These are phyloP conservation scores for Synchytrium microbalum DNA, from an alignment of 371 early-diverging fungal genomes.

Conservation along the genomic window DNA sequence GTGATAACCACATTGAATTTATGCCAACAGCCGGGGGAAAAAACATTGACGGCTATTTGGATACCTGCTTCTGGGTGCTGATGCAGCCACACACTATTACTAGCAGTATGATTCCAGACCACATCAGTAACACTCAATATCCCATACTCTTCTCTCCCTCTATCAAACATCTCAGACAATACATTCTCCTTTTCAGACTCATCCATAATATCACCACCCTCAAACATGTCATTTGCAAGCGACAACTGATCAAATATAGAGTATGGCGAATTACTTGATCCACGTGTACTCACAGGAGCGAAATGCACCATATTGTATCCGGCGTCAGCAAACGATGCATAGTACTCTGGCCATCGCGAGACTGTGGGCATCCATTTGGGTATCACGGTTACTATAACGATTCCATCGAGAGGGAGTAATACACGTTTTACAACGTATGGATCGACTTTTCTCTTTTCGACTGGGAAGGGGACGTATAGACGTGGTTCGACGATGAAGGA, in stretches of 20 bases:
- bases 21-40: background rate
- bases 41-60: background rate
- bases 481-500: slow-evolving; percentile 86
- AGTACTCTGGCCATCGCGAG: slow-evolving; percentile 63
- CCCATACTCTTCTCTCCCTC: slow-evolving; percentile 53
- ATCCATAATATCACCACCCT: slow-evolving; percentile 12
- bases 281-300: slow-evolving; percentile 85
- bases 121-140: slow-evolving; percentile 83
- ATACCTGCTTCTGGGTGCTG: slow-evolving; percentile 88
- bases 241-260: slow-evolving; percentile 86
- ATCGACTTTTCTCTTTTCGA: slow-evolving; percentile 6
- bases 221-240: slow-evolving; percentile 75
- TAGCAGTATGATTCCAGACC: slow-evolving; percentile 97
- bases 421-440: background rate
- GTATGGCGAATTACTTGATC: slow-evolving; percentile 90
- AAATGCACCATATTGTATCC: slow-evolving; percentile 91
- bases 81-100: slow-evolving; percentile 78
- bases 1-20: background rate
- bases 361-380: slow-evolving; percentile 94
- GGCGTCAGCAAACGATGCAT: slow-evolving; percentile 54
- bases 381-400: slow-evolving; percentile 77
- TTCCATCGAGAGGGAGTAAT: slow-evolving; percentile 61
- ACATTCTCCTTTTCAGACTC: slow-evolving; percentile 51
- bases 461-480: slow-evolving; percentile 32
- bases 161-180: slow-evolving; percentile 43